These are phyloP conservation scores for Penicillium dipodomyicola DNA, from an alignment of 495 filamentous ascomycete genomes.

Conservation along the genomic window DNA sequence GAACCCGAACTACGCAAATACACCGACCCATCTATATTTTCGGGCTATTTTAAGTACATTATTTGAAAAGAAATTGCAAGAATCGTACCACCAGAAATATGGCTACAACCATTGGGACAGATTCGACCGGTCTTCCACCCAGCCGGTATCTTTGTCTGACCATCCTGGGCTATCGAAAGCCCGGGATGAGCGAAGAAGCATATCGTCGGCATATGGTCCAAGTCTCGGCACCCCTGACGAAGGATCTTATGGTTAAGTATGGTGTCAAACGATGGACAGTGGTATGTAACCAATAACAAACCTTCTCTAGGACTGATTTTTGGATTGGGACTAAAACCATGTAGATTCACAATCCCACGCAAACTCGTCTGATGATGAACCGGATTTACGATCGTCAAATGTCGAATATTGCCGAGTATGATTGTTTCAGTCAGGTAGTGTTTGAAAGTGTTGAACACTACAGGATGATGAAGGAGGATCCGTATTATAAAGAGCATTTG, in stretches of 20 bases:
- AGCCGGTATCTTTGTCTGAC: constrained; percentile 38
- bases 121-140: too few species aligned
- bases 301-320: too few species aligned
- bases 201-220: constrained; percentile 49
- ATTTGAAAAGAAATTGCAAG: too few species aligned
- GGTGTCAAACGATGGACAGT: constrained; percentile 39
- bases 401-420: constrained; percentile 43
- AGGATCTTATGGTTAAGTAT: constrained; percentile 47
- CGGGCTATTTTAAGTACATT: too few species aligned
- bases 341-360: constrained; percentile 37
- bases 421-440: constrained; percentile 48
- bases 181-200: constrained; percentile 49
- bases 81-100: too few species aligned
- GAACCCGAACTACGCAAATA: too few species aligned
- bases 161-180: constrained; percentile 48
- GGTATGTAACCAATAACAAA: constrained; percentile 15
- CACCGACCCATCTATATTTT: too few species aligned
- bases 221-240: constrained; percentile 42
- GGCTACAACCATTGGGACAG: too few species aligned
- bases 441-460: constrained; percentile 46
- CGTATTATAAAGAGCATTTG: constrained; percentile 38
- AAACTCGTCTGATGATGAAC: constrained; percentile 37
- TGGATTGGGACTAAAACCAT: too few species aligned
- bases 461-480: constrained; percentile 38
- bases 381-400: constrained; percentile 40